phyloP scores from a whole-genome alignment of 257 asterid species.

The Nicotiana knightiana region DNA sequence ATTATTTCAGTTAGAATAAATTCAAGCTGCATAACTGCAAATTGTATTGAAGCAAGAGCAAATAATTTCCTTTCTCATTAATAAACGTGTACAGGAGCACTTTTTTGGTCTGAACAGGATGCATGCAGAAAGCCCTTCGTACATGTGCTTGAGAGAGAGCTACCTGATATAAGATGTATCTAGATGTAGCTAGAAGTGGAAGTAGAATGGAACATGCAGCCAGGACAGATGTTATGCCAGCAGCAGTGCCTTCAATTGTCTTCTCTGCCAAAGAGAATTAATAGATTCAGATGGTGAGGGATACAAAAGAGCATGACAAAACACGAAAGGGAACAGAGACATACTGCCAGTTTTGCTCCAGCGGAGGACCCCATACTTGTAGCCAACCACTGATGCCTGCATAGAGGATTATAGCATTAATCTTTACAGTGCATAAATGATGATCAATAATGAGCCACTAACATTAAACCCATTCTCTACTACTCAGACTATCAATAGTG shows the following conservation, averaged over 20 bases:
- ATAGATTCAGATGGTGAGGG: slow-evolving; percentile 3
- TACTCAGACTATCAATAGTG: neutral
- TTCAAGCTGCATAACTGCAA: neutral
- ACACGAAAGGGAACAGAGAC: slow-evolving; percentile 4
- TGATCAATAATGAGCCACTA: neutral
- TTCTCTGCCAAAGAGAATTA: slow-evolving; percentile 47
- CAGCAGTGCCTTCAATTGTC: slow-evolving; percentile 97
- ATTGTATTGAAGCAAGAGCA: neutral
- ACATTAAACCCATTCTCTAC: neutral
- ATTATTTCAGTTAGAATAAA: neutral
- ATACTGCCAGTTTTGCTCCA: slow-evolving; percentile 96
- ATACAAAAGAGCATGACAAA: neutral
- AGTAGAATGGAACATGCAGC: slow-evolving; percentile 78
- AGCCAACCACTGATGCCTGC: slow-evolving; percentile 97
- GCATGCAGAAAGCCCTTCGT: neutral
- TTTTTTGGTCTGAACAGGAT: neutral
- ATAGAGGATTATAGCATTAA: slow-evolving; percentile 4
- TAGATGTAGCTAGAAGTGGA: slow-evolving; percentile 82
- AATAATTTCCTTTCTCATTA: neutral
- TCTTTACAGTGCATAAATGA: neutral
- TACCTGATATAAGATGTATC: slow-evolving; percentile 74
- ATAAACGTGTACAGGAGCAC: neutral
- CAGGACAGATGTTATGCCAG: slow-evolving; percentile 94
- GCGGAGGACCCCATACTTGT: slow-evolving; percentile 96
- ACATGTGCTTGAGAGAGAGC: slow-evolving; percentile 6